These are phyloP conservation scores for Globisporangium ultimum DNA, from an alignment of 352 stramenopile genomes.

Conservation along the genomic window DNA sequence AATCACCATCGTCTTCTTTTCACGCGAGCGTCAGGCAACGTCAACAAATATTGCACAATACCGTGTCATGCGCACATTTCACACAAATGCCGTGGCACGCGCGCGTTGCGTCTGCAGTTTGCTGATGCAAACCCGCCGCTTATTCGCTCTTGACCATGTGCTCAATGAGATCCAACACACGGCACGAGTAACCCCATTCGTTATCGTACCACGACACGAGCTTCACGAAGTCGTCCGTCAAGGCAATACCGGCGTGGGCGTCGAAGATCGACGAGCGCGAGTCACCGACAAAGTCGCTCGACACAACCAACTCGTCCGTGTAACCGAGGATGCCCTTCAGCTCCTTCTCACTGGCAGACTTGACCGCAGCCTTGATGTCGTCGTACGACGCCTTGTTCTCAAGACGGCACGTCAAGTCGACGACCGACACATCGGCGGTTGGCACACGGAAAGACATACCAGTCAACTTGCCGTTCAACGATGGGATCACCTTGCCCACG, in stretches of 20 bases:
- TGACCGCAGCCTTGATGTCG: slow-evolving; percentile 96
- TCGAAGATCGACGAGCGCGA: slow-evolving; percentile 98
- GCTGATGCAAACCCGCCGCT: slow-evolving; percentile 4
- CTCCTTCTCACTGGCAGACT: slow-evolving; percentile 90
- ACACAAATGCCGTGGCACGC: too few species aligned
- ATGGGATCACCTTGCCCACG: slow-evolving; percentile 98
- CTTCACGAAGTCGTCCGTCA: slow-evolving; percentile 99
- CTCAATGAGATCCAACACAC: slow-evolving; percentile 96
- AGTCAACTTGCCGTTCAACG: slow-evolving; percentile 91
- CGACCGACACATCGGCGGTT: slow-evolving; percentile 87
- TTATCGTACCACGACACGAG: slow-evolving; percentile 99
- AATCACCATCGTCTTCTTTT: too few species aligned
- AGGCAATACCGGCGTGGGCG: slow-evolving; percentile 94
- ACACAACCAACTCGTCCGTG: slow-evolving; percentile 96
- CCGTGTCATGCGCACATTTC: too few species aligned
- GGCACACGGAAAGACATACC: slow-evolving; percentile 92
- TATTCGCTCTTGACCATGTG: slow-evolving; percentile 94
- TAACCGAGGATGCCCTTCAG: slow-evolving; percentile 98
- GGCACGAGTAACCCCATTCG: slow-evolving; percentile 98
- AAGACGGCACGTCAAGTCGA: slow-evolving; percentile 85
- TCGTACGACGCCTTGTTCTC: slow-evolving; percentile 94
- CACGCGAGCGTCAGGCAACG: too few species aligned
- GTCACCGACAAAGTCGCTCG: slow-evolving; percentile 97
- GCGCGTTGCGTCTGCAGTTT: too few species aligned
- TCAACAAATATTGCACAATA: too few species aligned